Percentiles rank a stretch among this genome's conserved stretches.
These are phyloP conservation scores for Pseudozyma pruni DNA, from an alignment of 1,284 basidiomycete species.

Conservation along the genomic window DNA sequence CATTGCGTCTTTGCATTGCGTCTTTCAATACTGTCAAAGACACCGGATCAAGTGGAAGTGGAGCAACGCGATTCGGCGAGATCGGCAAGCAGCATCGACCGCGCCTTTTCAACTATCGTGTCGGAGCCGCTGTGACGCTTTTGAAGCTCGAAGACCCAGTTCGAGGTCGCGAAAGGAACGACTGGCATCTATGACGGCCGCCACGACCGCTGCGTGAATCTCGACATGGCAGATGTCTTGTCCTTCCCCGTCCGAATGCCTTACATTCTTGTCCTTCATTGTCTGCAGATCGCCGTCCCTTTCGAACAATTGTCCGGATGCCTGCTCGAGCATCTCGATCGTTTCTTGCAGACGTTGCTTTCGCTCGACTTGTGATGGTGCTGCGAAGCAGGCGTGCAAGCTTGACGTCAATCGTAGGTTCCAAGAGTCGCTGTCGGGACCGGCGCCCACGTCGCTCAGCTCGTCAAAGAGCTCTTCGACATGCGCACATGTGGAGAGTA, in stretches of 20 bases:
- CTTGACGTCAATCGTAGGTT: constrained; percentile 15
- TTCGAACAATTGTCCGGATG: constrained; percentile 4
- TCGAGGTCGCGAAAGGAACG: constrained; percentile 20
- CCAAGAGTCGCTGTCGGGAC: constrained; percentile 36
- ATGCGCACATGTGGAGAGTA: constrained; percentile 4
- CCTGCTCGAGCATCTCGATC: constrained; percentile 8
- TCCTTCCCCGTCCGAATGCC: not conserved
- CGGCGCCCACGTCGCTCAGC: constrained; percentile 20
- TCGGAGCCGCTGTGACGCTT: constrained; percentile 8
- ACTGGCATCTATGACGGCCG: constrained; percentile 25
- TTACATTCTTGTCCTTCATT: not conserved
- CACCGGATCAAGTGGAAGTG: no score
- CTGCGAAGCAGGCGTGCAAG: constrained; percentile 16
- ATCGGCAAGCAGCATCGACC: constrained; percentile 19
- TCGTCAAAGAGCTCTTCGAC: constrained; percentile 31
- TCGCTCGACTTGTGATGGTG: not conserved
- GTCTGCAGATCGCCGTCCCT: constrained; percentile 2
- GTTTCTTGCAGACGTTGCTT: not conserved
- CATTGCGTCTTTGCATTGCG: no score
- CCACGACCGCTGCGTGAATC: constrained; percentile 15
- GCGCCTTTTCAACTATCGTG: constrained; percentile 16
- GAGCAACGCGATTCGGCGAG: constrained; percentile 12
- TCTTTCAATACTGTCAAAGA: no score
- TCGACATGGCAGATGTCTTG: not conserved
- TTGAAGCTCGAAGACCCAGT: constrained; percentile 13